Evolutionary conservation across 228 moss, liverwort and hornwort species (phyloP).

Genomic region (Sphagnum magellanicum): DNA sequence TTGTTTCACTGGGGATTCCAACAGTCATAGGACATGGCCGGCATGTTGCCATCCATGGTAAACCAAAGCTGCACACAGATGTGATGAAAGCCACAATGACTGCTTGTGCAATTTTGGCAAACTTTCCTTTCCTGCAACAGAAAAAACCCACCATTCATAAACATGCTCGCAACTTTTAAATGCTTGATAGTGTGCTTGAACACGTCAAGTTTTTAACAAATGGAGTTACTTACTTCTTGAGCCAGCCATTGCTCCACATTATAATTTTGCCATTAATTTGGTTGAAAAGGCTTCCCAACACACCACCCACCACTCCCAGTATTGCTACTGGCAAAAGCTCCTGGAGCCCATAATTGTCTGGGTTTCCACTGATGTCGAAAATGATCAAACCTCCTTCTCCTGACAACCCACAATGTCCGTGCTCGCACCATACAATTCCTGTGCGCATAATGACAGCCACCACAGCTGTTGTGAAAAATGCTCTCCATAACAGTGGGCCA

Average conservation of each 20-base stretch:
- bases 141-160: background rate
- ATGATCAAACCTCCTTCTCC: slow-evolving; percentile 51
- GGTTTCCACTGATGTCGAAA: slow-evolving; percentile 27
- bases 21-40: slow-evolving; percentile 23
- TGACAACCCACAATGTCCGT: slow-evolving; percentile 31
- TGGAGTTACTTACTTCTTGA: slow-evolving; percentile 22
- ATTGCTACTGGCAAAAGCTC: slow-evolving; percentile 29
- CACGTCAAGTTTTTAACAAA: background rate
- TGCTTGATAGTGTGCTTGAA: background rate
- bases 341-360: slow-evolving; percentile 24
- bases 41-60: slow-evolving; percentile 34
- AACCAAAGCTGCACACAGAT: slow-evolving; percentile 25
- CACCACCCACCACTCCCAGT: slow-evolving; percentile 35
- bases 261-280: slow-evolving; percentile 24
- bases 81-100: slow-evolving; percentile 25
- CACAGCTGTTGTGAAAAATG: slow-evolving; percentile 44
- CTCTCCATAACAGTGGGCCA: slow-evolving; percentile 41
- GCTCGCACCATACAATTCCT: slow-evolving; percentile 34
- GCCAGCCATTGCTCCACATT: slow-evolving; percentile 11
- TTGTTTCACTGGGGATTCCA: background rate
- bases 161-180: too few relatives aligned
- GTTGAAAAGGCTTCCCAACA: slow-evolving; percentile 47
- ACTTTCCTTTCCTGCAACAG: slow-evolving; percentile 22
- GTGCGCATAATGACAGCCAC: slow-evolving; percentile 35
- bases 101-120: slow-evolving; percentile 26